Evolutionary conservation across 305 asterid genomes (phyloP), one percentile per base, ranked within the genome.

Genomic region (Ajuga reptans): DNA sequence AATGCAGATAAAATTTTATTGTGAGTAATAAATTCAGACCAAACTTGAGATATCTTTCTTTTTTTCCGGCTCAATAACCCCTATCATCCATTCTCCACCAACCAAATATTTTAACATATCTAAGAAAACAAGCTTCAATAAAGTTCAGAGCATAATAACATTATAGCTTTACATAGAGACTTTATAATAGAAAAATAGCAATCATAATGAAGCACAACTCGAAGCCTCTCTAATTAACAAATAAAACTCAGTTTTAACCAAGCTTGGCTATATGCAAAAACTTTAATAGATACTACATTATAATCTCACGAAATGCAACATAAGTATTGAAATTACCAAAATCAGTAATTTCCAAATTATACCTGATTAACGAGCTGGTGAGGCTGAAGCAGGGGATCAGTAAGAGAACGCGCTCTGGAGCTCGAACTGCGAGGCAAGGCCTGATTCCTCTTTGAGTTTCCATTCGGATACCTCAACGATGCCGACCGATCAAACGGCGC

Each of bases 381-480:
- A 77, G 99, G 96, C 15, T 86, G 96, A 77, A 93, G 89, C 75
- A 90, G 58, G 71, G 97, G 99, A 89, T 93, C 99, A 59, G 94
- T 85, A 5, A 90, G 87, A 53, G 96, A 90, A 62, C 95, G 85
- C 51, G 92, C 88, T 69, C 99, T 83, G 68, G 96, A 74, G 78
- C 99, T 93, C 45, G 97, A 90, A 78, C 90, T 80, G 69, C 99
- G 83, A 17, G 91, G 88, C 80, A 90, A 69, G n/a, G 83, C 71
- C 75, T 77, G 92, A 78, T 81, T 84, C 82, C 66, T 87, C 77
- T 78, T 87, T 59, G 87, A 82, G 47, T 49, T 75, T 39, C 82
- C 85, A 11, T 62, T 69, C 36, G 94, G 79, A 81, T 83, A 90
- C 80, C 96, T 84, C 83, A 86, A 74, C 62, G 99, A 93, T 75